Evolutionary conservation across 768 basidiomycete genomes (phyloP), one percentile per base, ranked within the genome.

Genomic region (Mycena galericulata): DNA sequence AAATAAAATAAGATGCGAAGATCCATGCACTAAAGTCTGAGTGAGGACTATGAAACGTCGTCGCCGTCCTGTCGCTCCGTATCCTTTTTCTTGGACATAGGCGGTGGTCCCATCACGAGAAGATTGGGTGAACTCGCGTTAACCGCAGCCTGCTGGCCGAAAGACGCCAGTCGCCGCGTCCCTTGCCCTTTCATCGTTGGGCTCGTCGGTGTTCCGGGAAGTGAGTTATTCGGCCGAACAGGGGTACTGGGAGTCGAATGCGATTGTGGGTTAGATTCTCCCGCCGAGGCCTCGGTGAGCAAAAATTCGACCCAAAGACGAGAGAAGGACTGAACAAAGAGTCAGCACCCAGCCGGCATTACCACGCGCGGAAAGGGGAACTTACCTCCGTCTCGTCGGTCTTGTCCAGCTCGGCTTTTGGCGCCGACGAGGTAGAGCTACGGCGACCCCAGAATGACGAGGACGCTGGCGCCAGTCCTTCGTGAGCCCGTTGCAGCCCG

Each of bases 291-390:
- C 82, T 99, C 97, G 26, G 96, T 97, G 69, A 99, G 90, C 4
- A 99, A 87, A 77, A 97, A 99, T 79, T 99, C 98, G 51, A 99
- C 97, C 92, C 96, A 99, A 14, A 98, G 87, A 51, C 96, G 93
- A 41, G 95, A 97, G 82, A 99, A 99, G 0, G 96, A 97, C 97
- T 99, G 71, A 15, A 67, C n/a, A 34, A 30, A 54, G 49, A 17
- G 7, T 53, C n/a, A 29, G 60, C n/a, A 24, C n/a, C n/a, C 46
- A 34, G 4, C 26, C 53, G 53, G 36, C 43, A 30, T 7, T 10
- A 17, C 20, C 32, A 58, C 46, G 14, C 45, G 26, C 9, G 51
- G 36, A 46, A 54, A 18, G 40, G 2, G n/a, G n/a, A n/a, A 76
- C 83, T 6, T 69, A 93, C 94, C 86, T 95, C 94, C 4, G 93